Conservation (phyloP, 2,329 filamentous ascomycete genomes). For the Tolypocladium endophyticum region DNA sequence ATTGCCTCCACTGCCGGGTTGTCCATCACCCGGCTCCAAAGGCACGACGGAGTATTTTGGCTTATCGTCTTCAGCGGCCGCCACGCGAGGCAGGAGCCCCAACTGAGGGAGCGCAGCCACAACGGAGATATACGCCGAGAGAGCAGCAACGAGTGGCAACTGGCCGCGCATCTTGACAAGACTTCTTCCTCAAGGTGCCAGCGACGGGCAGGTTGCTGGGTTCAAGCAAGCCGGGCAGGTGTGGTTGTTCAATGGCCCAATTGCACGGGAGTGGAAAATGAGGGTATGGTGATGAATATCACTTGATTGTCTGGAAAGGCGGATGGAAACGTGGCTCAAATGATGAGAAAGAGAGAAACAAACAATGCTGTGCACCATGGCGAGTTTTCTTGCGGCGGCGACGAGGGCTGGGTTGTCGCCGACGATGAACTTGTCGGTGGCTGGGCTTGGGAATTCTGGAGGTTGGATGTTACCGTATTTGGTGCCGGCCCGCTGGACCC, state of each 20-base stretch:
- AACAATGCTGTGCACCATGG: not conserved
- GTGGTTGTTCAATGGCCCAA: not conserved
- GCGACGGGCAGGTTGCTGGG: not conserved
- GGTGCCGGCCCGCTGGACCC: not conserved
- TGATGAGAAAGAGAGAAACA: not conserved
- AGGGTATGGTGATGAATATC: not conserved
- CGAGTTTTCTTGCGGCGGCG: not conserved
- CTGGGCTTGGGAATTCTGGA: not conserved
- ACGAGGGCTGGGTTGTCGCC: not conserved
- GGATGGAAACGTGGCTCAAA: not conserved
- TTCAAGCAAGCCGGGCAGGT: not conserved
- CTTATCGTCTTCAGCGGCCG: slow-evolving; percentile 6
- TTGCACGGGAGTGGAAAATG: not conserved
- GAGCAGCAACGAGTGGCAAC: slow-evolving; percentile 17
- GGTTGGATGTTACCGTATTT: not conserved
- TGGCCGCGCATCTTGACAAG: slow-evolving; percentile 19
- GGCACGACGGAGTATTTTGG: slow-evolving; percentile 28
- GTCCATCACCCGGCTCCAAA: slow-evolving; percentile 20
- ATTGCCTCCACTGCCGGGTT: slow-evolving; percentile 5
- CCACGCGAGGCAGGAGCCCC: slow-evolving; percentile 12
- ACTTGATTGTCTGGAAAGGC: not conserved
- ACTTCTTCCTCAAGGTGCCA: slow-evolving; percentile 5
- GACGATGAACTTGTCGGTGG: not conserved
- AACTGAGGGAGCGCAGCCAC: slow-evolving; percentile 17
- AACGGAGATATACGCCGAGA: slow-evolving; percentile 16